phyloP scores from a whole-genome alignment of 768 basidiomycete species.

The Termitomyces sp. region DNA sequence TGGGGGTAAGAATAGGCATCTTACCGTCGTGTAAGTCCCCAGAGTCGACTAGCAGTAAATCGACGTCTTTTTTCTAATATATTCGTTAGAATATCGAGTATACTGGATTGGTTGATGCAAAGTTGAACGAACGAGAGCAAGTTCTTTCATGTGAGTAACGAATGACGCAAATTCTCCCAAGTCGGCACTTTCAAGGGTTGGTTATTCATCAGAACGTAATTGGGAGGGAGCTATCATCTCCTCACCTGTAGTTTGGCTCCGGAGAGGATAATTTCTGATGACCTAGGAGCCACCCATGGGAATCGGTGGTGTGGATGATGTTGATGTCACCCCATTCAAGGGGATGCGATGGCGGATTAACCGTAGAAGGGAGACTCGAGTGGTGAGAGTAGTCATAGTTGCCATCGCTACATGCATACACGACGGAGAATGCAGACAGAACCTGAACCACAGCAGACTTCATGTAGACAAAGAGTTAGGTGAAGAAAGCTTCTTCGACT shows the following conservation, averaged over 20 bases:
- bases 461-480: background rate
- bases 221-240: background rate
- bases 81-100: background rate
- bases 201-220: background rate
- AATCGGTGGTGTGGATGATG: slow-evolving; percentile 83
- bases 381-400: slow-evolving; percentile 25
- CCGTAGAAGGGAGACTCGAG: slow-evolving; percentile 35
- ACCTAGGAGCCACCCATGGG: slow-evolving; percentile 68
- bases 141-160: slow-evolving; percentile 15
- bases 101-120: background rate
- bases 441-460: background rate
- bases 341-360: slow-evolving; percentile 61
- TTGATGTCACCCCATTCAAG: slow-evolving; percentile 90
- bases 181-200: slow-evolving; percentile 27
- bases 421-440: background rate
- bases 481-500: background rate
- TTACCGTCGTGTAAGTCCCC: slow-evolving; percentile 78
- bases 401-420: slow-evolving; percentile 4
- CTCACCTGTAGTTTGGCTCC: slow-evolving; percentile 71
- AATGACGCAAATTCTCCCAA: slow-evolving; percentile 24
- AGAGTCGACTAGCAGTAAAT: slow-evolving; percentile 79
- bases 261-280: slow-evolving; percentile 75
- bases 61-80: slow-evolving; percentile 62
- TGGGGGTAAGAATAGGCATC: background rate
- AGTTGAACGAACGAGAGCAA: slow-evolving; percentile 2